Percentiles rank a stretch among this genome's conserved stretches.
Conservation (phyloP, 2,329 filamentous ascomycete genomes). For the Aspergillus sp. region DNA sequence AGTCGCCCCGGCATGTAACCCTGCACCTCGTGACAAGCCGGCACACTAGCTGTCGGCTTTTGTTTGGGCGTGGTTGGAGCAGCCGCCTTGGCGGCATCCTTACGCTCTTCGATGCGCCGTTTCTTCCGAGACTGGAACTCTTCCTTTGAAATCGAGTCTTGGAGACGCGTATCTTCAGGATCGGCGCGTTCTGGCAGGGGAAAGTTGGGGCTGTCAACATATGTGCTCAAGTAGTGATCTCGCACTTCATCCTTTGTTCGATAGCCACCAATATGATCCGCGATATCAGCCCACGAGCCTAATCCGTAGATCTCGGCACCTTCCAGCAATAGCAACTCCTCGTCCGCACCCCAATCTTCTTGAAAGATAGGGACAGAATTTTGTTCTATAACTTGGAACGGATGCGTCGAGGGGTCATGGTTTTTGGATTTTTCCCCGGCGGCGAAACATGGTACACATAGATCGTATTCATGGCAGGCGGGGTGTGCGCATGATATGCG, state of each 20-base stretch:
- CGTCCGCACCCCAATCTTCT: conserved; percentile 93
- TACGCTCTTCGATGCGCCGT: conserved; percentile 84
- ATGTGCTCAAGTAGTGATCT: conserved; percentile 88
- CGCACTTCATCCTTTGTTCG: conserved; percentile 92
- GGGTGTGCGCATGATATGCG: conserved; percentile 87
- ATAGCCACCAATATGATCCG: conserved; percentile 95
- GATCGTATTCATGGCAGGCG: conserved; percentile 88
- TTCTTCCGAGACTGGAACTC: conserved; percentile 94
- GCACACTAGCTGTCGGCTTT: conserved; percentile 93
- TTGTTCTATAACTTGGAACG: conserved; percentile 93
- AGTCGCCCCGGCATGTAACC: conserved; percentile 97
- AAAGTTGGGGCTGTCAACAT: conserved; percentile 78
- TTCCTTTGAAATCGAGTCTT: conserved; percentile 79
- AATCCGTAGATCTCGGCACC: conserved; percentile 94
- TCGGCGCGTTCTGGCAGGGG: conserved; percentile 84
- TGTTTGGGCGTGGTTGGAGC: conserved; percentile 84
- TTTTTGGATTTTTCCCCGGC: conserved; percentile 76
- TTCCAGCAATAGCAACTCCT: conserved; percentile 89
- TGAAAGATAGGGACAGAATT: conserved; percentile 98
- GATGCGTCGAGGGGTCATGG: conserved; percentile 82
- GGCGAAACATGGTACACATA: conserved; percentile 93
- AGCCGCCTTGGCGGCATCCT: conserved; percentile 81
- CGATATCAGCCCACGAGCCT: conserved; percentile 96
- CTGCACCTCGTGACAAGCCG: conserved; percentile 95
- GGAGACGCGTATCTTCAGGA: conserved; percentile 74